Percentiles rank a stretch among this genome's conserved stretches.
Conservation (phyloP, 2,329 filamentous ascomycete genomes). For the Fusarium siculi region DNA sequence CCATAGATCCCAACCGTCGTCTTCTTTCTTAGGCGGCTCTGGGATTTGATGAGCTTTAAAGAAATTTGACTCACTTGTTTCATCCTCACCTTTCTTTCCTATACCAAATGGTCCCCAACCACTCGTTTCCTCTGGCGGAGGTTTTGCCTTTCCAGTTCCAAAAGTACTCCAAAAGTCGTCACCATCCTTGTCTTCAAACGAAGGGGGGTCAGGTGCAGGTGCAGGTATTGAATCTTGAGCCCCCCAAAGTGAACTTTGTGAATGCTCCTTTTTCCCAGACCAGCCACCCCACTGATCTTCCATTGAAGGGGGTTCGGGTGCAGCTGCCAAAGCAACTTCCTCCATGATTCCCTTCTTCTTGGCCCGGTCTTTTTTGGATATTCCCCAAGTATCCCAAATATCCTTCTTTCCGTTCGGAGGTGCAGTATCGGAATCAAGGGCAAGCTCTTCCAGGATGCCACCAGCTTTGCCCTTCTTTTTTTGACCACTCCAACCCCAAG, state of each 20-base stretch:
- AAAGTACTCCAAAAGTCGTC: conserved; percentile 45
- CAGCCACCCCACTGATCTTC: conserved; percentile 45
- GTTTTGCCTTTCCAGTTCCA: conserved; percentile 40
- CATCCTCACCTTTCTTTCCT: conserved; percentile 41
- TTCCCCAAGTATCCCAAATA: conserved; percentile 47
- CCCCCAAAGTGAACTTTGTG: conserved; percentile 43
- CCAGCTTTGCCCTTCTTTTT: conserved; percentile 51
- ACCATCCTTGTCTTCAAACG: conserved; percentile 28
- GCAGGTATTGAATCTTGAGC: conserved; percentile 34
- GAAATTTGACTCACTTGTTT: conserved; percentile 24
- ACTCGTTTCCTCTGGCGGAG: conserved; percentile 26
- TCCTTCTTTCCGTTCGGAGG: conserved; percentile 44
- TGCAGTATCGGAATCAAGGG: conserved; percentile 39
- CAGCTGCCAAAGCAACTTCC: conserved; percentile 27
- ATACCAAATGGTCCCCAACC: conserved; percentile 41
- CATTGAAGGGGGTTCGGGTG: conserved; percentile 39
- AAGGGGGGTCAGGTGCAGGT: conserved; percentile 38
- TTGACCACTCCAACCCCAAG: conserved; percentile 51
- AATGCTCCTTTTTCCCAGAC: conserved; percentile 47
- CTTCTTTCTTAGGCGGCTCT: conserved; percentile 27
- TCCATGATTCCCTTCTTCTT: conserved; percentile 48
- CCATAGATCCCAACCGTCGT: conserved; percentile 45
- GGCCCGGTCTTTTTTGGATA: conserved; percentile 47
- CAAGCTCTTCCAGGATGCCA: conserved; percentile 26
- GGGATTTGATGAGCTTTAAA: conserved; percentile 17